Evolutionary conservation across 345 rosid genomes (phyloP).

Genomic region (Syzygium aromaticum): DNA sequence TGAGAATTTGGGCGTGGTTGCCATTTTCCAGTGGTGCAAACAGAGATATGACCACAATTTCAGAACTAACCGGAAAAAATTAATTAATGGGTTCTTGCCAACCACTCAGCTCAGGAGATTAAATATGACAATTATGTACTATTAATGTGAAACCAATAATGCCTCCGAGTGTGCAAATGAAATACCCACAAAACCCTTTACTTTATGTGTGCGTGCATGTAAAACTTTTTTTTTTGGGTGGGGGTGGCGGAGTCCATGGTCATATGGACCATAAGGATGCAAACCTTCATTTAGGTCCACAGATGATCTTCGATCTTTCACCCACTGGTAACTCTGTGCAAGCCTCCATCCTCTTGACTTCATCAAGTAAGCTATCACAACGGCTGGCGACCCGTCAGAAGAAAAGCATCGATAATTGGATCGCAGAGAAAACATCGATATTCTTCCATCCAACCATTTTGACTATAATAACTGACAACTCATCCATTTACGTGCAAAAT

Average conservation of each 20-base stretch:
- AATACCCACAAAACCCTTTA: not conserved
- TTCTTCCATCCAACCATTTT: not conserved
- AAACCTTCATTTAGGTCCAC: constrained; percentile 62
- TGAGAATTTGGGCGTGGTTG: not conserved
- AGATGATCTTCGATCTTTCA: constrained; percentile 73
- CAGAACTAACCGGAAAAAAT: not conserved
- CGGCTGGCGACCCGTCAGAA: constrained; percentile 73
- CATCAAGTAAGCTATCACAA: constrained; percentile 89
- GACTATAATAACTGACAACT: not conserved
- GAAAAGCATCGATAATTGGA: not conserved
- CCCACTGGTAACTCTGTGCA: constrained; percentile 77
- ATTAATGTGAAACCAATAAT: not conserved
- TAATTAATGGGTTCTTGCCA: not conserved
- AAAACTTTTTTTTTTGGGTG: not conserved
- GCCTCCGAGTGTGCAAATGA: not conserved
- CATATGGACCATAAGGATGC: not conserved
- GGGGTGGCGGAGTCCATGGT: not conserved
- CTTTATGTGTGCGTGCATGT: not conserved
- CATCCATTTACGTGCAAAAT: not conserved
- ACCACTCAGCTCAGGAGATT: not conserved
- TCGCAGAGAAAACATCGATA: not conserved
- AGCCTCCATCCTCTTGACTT: constrained; percentile 90
- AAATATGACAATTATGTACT: not conserved
- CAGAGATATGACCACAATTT: not conserved
- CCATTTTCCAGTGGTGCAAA: not conserved